Base-by-base conservation (phyloP, 805 yeast species). In the Maudiozyma saulgeensis region DNA sequence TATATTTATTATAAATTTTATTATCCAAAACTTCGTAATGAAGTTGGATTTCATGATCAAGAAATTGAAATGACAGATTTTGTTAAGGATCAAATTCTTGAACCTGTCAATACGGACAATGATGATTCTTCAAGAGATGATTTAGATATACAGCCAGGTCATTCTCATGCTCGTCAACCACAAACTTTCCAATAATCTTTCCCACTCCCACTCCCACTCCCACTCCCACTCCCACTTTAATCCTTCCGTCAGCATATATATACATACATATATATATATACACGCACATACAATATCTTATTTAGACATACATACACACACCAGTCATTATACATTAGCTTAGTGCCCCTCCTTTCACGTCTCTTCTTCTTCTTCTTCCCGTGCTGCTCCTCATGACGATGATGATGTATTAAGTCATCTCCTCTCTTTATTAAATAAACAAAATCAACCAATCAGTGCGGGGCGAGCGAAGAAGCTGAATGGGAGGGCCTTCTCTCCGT, bases 1-100 rank as follows among this genome's bases (percentile, higher is more conserved):
- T 87, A 79, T 61, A 68, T 86, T 46, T 78, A 82, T 62, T 86
- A 80, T 64, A 80, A 74, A 57, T 71, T 64, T 50, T 67, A 67
- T 43, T 69, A 66, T 51, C 55, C 53, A 53, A 37, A 38, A 40
- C 49, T 61, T 47, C 40, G 68, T 62, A 26, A 42, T 11, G 38
- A 26, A 28, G 49, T 39, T 15, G 42, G 42, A 15, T 39, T 39
- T 15, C 21, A 26, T 3, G 48, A 47, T 13, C 54, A 51, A 40
- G n/a, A 35, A 8, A 41, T 51, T 26, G 43, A 21, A 31, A 2
- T 42, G 16, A 26, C 35, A 28, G 37, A 26, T 18, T 28, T 42
- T 8, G 37, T 18, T 6, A 26, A 31, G 25, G 26, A 42, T 25
- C 44, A 42, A 19, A 26, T 28, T 11, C 21, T 42, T 6, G 43